phyloP scores from a whole-genome alignment of 495 filamentous ascomycete species.

The Daldinia bambusicola region DNA sequence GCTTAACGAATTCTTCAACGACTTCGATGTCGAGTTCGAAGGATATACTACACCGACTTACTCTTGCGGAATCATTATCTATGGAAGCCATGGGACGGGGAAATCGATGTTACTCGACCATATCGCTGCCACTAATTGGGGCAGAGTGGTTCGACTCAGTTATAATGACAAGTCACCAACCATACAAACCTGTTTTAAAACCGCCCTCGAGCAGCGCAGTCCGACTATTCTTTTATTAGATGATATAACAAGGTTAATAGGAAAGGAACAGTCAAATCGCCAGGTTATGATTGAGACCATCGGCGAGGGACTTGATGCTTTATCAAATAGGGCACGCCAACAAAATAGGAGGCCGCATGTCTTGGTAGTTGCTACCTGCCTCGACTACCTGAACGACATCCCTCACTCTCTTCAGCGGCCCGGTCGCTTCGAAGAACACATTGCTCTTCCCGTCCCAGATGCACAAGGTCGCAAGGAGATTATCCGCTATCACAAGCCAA shows the following conservation, averaged over 20 bases:
- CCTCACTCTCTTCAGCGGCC: constrained; percentile 74
- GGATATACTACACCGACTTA: constrained; percentile 45
- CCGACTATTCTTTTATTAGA: constrained; percentile 89
- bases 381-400: constrained; percentile 77
- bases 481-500: constrained; percentile 62
- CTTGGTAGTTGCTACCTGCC: constrained; percentile 78
- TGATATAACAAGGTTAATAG: constrained; percentile 78
- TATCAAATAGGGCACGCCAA: constrained; percentile 51
- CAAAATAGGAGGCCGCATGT: constrained; percentile 55
- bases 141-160: constrained; percentile 69
- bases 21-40: constrained; percentile 60
- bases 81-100: constrained; percentile 85
- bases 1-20: constrained; percentile 73
- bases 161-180: constrained; percentile 64
- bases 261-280: constrained; percentile 66
- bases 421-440: constrained; percentile 72
- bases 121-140: constrained; percentile 75
- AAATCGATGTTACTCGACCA: constrained; percentile 77
- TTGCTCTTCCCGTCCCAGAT: constrained; percentile 85
- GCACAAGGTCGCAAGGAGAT: constrained; percentile 77
- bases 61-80: constrained; percentile 73
- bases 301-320: constrained; percentile 62
- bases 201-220: constrained; percentile 70
- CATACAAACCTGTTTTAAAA: constrained; percentile 76
- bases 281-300: constrained; percentile 60